These are phyloP conservation scores for Canariomyces notabilis DNA, from an alignment of 2,329 filamentous ascomycete genomes.

Conservation along the genomic window DNA sequence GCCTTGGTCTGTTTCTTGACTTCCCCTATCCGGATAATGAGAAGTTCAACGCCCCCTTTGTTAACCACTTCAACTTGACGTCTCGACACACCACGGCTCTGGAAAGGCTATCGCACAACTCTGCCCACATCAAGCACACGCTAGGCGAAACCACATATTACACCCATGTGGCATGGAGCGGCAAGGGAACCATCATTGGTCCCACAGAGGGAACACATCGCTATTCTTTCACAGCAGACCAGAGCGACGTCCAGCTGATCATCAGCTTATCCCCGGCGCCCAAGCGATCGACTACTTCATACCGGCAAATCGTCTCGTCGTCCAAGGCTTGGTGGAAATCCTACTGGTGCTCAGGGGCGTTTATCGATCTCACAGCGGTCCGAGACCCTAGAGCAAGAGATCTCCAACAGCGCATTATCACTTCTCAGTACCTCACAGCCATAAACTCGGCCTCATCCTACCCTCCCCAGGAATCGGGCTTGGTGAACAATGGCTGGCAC, in stretches of 20 bases:
- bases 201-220: conserved; percentile 37
- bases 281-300: conserved; percentile 24
- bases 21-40: conserved; percentile 46
- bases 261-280: conserved; percentile 30
- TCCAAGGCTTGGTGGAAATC: conserved; percentile 42
- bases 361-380: conserved; percentile 43
- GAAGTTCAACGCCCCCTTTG: conserved; percentile 52
- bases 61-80: conserved; percentile 47
- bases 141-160: conserved; percentile 41
- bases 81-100: conserved; percentile 39
- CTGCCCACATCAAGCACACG: conserved; percentile 39
- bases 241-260: conserved; percentile 28
- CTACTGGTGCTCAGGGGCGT: conserved; percentile 48
- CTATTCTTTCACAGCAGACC: conserved; percentile 34
- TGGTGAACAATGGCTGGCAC: conserved; percentile 53
- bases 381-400: conserved; percentile 40
- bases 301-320: conserved; percentile 23
- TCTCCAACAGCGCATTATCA: conserved; percentile 47
- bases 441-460: conserved; percentile 47
- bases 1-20: conserved; percentile 46
- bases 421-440: conserved; percentile 49
- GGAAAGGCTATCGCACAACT: conserved; percentile 20
- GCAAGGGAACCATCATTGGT: conserved; percentile 30
- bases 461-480: conserved; percentile 42
- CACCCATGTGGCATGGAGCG: conserved; percentile 36